A percentile compares a stretch with the other conserved stretches of the same genome.
phyloP scores from a whole-genome alignment of 257 asterid genomes.

The Scutellaria barbata region DNA sequence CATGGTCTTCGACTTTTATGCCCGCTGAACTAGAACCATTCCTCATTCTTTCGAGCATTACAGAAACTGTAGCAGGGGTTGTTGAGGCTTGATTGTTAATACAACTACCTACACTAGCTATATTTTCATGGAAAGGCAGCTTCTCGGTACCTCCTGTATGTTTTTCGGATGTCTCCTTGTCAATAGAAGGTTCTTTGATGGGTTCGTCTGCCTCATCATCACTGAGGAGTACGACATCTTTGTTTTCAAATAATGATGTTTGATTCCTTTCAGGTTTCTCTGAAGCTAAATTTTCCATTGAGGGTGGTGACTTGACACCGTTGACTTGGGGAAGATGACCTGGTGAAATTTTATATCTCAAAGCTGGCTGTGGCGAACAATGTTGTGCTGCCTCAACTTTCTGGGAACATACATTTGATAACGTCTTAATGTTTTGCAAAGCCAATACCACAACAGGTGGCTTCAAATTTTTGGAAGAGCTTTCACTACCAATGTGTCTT shows the following conservation, averaged over 20 bases:
- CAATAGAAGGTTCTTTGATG: slow-evolving; percentile 41
- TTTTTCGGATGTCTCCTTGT: slow-evolving; percentile 40
- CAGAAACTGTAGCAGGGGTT: slow-evolving; percentile 22
- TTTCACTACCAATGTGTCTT: slow-evolving; percentile 35
- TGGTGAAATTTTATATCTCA: slow-evolving; percentile 36
- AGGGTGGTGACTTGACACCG: slow-evolving; percentile 24
- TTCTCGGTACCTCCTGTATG: slow-evolving; percentile 36
- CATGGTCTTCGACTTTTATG: slow-evolving; percentile 50
- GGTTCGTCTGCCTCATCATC: slow-evolving; percentile 70
- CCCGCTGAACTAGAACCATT: slow-evolving; percentile 44
- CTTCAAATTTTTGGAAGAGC: slow-evolving; percentile 46
- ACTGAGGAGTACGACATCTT: slow-evolving; percentile 61
- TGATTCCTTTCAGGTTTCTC: slow-evolving; percentile 47
- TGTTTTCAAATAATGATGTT: slow-evolving; percentile 40
- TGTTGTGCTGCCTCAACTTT: slow-evolving; percentile 45
- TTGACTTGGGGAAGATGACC: slow-evolving; percentile 40
- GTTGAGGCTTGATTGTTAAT: slow-evolving; percentile 36
- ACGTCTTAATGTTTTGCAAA: slow-evolving; percentile 49
- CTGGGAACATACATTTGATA: slow-evolving; percentile 39
- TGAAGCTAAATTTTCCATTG: slow-evolving; percentile 35
- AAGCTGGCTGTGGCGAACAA: slow-evolving; percentile 36
- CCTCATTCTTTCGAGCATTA: slow-evolving; percentile 36
- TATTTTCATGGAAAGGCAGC: slow-evolving; percentile 36
- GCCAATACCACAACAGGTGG: slow-evolving; percentile 60
- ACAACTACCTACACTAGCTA: slow-evolving; percentile 34